Evolutionary conservation across 805 yeast genomes (phyloP).

Genomic region (Isabelozyma pseudorhagii): DNA sequence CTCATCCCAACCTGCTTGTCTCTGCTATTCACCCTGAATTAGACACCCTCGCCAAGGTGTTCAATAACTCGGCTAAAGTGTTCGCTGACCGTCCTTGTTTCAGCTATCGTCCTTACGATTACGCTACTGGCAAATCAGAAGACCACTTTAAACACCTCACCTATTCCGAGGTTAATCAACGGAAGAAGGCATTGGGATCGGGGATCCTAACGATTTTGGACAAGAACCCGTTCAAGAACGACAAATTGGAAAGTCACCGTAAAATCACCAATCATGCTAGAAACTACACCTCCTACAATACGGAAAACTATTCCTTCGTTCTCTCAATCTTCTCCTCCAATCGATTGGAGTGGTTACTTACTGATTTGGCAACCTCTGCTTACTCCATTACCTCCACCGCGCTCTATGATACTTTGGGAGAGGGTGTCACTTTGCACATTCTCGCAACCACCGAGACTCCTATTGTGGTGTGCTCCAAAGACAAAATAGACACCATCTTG

Average conservation of each 20-base stretch:
- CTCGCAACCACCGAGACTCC: conserved; percentile 15
- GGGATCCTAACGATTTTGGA: conserved; percentile 30
- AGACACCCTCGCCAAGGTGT: conserved; percentile 18
- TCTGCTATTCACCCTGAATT: conserved; percentile 14
- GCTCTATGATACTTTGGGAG: conserved; percentile 17
- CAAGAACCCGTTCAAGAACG: conserved; percentile 20
- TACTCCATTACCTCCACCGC: conserved; percentile 17
- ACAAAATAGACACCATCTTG: conserved; percentile 12
- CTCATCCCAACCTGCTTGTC: conserved; percentile 8
- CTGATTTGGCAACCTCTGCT: conserved; percentile 11
- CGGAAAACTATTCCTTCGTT: conserved; percentile 2
- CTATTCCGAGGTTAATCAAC: conserved; percentile 26
- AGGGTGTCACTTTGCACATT: conserved; percentile 16
- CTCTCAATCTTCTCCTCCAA: conserved; percentile 19
- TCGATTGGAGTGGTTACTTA: conserved; percentile 9
- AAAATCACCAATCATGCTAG: conserved; percentile 27
- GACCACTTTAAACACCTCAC: conserved; percentile 10
- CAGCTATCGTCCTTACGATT: conserved; percentile 18
- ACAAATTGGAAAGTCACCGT: conserved; percentile 9
- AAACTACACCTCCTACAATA: conserved; percentile 3
- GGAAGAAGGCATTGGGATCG: conserved; percentile 34
- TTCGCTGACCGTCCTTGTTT: conserved; percentile 19
- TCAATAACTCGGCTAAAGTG: conserved; percentile 14
- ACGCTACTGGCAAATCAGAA: conserved; percentile 6
- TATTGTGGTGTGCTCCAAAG: conserved; percentile 12